A percentile compares a stretch with the other conserved stretches of the same genome.
Evolutionary conservation across 805 yeast species (phyloP).

Genomic region (Candida corydali): DNA sequence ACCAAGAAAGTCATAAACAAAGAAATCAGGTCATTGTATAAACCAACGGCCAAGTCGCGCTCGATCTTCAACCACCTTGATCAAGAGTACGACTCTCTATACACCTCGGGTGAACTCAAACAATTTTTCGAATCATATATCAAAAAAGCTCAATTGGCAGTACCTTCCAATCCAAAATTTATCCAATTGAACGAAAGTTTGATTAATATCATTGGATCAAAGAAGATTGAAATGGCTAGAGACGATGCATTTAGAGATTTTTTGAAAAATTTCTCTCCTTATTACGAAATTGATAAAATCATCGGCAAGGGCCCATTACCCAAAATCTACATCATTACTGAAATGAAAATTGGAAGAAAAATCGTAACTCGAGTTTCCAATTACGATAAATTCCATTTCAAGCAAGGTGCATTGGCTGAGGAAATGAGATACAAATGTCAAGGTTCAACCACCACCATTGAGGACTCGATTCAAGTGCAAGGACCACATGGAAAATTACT

Average conservation of each 20-base stretch:
- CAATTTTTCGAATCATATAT: constrained; percentile 54
- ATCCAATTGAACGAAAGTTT: constrained; percentile 56
- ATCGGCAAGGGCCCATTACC: constrained; percentile 68
- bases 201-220: constrained; percentile 7
- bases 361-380: constrained; percentile 69
- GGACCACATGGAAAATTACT: constrained; percentile 77
- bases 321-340: constrained; percentile 60
- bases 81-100: constrained; percentile 36
- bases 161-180: constrained; percentile 47
- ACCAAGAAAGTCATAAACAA: constrained; percentile 18
- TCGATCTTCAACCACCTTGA: constrained; percentile 43
- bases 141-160: constrained; percentile 45
- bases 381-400: constrained; percentile 63
- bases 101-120: constrained; percentile 53
- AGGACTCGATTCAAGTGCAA: constrained; percentile 72
- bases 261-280: constrained; percentile 44
- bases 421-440: constrained; percentile 78
- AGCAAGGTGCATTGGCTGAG: constrained; percentile 60
- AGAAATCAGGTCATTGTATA: constrained; percentile 42
- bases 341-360: constrained; percentile 78
- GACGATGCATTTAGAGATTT: constrained; percentile 44
- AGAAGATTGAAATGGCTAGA: constrained; percentile 21
- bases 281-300: constrained; percentile 46
- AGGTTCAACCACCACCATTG: constrained; percentile 77
- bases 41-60: constrained; percentile 51